A percentile compares a stretch with the other conserved stretches of the same genome.
phyloP scores from a whole-genome alignment of 305 asterid species.

The Euphrasia arctica region DNA sequence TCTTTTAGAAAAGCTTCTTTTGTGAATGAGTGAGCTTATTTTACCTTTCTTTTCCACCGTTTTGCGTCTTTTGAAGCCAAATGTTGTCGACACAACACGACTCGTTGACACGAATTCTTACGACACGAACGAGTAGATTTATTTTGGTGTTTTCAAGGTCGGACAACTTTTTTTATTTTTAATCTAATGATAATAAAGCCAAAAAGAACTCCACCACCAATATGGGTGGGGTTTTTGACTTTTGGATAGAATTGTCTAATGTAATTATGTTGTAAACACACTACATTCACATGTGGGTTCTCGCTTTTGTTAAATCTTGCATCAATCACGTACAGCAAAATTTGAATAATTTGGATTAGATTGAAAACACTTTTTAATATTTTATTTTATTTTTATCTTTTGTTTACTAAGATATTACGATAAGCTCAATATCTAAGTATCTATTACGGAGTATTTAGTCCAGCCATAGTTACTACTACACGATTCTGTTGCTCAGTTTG shows the following conservation, averaged over 20 bases:
- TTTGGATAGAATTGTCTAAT: slow-evolving; percentile 6
- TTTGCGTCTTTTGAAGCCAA: slow-evolving; percentile 24
- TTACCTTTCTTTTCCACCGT: slow-evolving; percentile 34
- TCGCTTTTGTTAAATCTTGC: neutral
- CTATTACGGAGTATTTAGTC: no score
- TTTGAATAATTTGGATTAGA: neutral
- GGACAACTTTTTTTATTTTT: slow-evolving; percentile 27
- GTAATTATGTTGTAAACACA: neutral
- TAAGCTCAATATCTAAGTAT: neutral
- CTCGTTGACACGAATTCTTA: no score
- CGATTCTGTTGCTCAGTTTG: no score
- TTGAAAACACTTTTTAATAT: neutral
- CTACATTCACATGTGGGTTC: neutral
- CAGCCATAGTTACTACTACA: no score
- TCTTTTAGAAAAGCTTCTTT: slow-evolving; percentile 44
- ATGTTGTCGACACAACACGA: no score
- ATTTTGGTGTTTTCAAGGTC: slow-evolving; percentile 23
- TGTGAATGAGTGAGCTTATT: slow-evolving; percentile 56
- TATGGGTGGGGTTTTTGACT: slow-evolving; percentile 32
- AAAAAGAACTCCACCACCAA: slow-evolving; percentile 27
- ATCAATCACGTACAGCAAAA: neutral
- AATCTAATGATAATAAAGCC: slow-evolving; percentile 7
- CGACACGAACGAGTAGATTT: no score
- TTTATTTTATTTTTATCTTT: neutral
- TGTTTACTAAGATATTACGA: neutral